A percentile compares a stretch with the other conserved stretches of the same genome.
phyloP scores from a whole-genome alignment of 495 filamentous ascomycete species.

The Glarea lozoyensis region DNA sequence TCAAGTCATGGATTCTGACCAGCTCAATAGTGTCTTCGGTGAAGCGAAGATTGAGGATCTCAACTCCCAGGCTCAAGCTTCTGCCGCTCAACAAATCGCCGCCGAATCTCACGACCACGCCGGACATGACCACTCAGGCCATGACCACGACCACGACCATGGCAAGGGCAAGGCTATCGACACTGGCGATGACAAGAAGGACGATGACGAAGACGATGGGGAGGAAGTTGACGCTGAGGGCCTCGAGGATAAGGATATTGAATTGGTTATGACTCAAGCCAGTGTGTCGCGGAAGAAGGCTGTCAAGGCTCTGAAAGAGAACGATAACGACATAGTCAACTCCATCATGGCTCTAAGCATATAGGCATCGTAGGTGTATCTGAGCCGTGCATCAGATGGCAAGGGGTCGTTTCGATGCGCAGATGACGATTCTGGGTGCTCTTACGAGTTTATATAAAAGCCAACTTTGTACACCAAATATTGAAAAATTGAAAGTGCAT shows the following conservation, averaged over 20 bases:
- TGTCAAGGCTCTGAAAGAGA: slow-evolving; percentile 95
- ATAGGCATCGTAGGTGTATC: no score
- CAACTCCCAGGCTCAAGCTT: slow-evolving; percentile 92
- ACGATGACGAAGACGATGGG: slow-evolving; percentile 85
- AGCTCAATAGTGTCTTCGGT: slow-evolving; percentile 76
- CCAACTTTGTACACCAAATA: background rate
- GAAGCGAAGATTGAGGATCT: slow-evolving; percentile 99
- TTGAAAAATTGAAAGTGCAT: background rate
- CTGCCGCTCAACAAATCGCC: slow-evolving; percentile 84
- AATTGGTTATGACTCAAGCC: slow-evolving; percentile 97
- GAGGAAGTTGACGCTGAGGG: slow-evolving; percentile 91
- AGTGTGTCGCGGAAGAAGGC: slow-evolving; percentile 96
- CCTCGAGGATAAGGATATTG: slow-evolving; percentile 97
- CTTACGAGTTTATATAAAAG: background rate
- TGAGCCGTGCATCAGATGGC: no score
- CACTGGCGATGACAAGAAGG: slow-evolving; percentile 64
- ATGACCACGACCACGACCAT: slow-evolving; percentile 44
- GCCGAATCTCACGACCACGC: slow-evolving; percentile 50
- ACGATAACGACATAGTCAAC: slow-evolving; percentile 99
- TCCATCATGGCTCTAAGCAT: slow-evolving; percentile 99
- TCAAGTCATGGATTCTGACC: slow-evolving; percentile 9
- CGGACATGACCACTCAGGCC: slow-evolving; percentile 55
- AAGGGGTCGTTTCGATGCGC: background rate
- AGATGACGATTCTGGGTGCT: background rate
- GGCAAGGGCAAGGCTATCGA: slow-evolving; percentile 73